These are phyloP conservation scores for Aspergillus nidulans DNA, from an alignment of 495 filamentous ascomycete genomes.

Conservation along the genomic window DNA sequence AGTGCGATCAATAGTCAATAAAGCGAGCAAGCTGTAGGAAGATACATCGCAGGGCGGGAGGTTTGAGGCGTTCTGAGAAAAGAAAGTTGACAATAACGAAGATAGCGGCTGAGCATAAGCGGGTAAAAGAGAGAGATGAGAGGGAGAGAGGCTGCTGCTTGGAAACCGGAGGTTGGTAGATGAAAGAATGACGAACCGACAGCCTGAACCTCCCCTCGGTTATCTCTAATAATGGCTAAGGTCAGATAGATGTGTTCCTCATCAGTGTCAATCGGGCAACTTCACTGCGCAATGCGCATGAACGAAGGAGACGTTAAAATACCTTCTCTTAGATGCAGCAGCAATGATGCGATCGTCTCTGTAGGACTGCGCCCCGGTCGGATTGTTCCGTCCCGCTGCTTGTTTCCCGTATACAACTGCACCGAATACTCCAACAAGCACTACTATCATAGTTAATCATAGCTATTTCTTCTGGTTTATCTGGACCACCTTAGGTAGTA, in stretches of 20 bases:
- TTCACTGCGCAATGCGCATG: not conserved
- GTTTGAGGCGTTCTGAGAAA: not conserved
- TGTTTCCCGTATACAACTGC: not conserved
- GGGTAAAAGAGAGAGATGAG: constrained; percentile 13
- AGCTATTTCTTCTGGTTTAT: no score
- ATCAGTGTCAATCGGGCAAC: not conserved
- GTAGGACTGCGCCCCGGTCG: not conserved
- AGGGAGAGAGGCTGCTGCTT: constrained; percentile 16
- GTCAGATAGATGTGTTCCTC: not conserved
- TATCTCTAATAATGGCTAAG: not conserved
- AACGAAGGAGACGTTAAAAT: not conserved
- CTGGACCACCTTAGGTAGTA: no score
- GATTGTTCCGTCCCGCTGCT: not conserved
- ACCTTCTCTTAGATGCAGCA: not conserved
- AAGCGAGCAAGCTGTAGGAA: constrained; percentile 3
- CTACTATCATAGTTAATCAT: not conserved
- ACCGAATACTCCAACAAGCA: not conserved
- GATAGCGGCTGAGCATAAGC: constrained; percentile 11
- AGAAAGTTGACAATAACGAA: not conserved
- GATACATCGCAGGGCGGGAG: constrained; percentile 16
- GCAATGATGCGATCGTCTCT: not conserved
- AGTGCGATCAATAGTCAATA: constrained; percentile 12
- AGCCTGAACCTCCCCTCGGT: constrained; percentile 5
- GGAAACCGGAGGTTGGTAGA: constrained; percentile 9
- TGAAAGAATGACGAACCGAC: constrained; percentile 14